These are phyloP conservation scores for Tremellales sp. DNA, from an alignment of 1,284 basidiomycete genomes.

Conservation along the genomic window DNA sequence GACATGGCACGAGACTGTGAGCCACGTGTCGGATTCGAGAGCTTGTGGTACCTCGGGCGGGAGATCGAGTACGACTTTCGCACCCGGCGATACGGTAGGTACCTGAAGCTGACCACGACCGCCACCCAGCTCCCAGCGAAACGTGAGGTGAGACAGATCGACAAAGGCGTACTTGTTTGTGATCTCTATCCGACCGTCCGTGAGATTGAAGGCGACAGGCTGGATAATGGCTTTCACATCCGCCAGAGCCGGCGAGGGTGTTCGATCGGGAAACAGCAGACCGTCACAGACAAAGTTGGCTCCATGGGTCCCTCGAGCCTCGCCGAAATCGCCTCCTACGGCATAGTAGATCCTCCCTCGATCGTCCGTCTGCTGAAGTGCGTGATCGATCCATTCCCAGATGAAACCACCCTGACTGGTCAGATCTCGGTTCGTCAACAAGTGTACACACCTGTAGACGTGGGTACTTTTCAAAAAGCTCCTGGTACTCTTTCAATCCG, in stretches of 20 bases:
- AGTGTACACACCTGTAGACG: conserved; percentile 2
- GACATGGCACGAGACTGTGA: too few species aligned
- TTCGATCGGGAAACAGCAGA: conserved; percentile 23
- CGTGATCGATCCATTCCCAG: conserved; percentile 34
- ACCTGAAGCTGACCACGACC: too few species aligned
- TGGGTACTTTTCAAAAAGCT: conserved; percentile 21
- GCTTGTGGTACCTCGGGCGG: too few species aligned
- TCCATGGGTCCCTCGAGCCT: conserved; percentile 22
- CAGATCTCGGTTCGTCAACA: background rate
- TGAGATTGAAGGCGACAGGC: conserved; percentile 9
- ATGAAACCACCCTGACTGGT: conserved; percentile 26
- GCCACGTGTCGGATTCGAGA: too few species aligned
- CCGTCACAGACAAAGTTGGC: conserved; percentile 26
- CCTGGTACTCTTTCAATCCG: conserved; percentile 17
- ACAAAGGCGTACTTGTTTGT: conserved; percentile 18
- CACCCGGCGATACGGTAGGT: too few species aligned
- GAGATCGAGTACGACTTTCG: too few species aligned
- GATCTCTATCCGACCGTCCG: conserved; percentile 2
- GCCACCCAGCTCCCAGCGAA: conserved; percentile 17
- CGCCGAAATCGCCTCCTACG: conserved; percentile 30
- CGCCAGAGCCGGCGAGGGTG: conserved; percentile 15
- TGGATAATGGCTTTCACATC: conserved; percentile 18
- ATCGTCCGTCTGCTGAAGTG: conserved; percentile 6
- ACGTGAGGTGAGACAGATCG: conserved; percentile 7
- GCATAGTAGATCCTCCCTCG: conserved; percentile 13